phyloP scores from a whole-genome alignment of 1,284 basidiomycete genomes.

The Pseudozyma sp. region DNA sequence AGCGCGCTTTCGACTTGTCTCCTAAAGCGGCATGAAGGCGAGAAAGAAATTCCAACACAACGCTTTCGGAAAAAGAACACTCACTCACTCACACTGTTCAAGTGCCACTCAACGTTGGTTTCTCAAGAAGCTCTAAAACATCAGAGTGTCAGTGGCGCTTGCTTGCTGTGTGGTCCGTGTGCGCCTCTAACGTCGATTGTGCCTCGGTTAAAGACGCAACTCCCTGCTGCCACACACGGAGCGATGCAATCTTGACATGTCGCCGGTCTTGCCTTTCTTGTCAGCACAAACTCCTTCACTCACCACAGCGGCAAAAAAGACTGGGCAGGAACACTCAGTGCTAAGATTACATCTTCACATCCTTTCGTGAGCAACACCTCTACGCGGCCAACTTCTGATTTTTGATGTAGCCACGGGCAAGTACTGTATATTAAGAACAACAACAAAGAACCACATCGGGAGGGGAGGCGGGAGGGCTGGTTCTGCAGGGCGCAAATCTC shows the following conservation, averaged over 20 bases:
- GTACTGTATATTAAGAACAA: too few relatives aligned
- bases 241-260: background rate
- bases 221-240: too few relatives aligned
- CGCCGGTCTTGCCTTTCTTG: background rate
- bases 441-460: too few relatives aligned
- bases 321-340: background rate
- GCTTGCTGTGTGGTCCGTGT: background rate
- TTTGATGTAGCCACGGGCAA: too few relatives aligned
- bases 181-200: background rate
- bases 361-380: background rate
- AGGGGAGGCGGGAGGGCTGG: too few relatives aligned
- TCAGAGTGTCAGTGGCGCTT: conserved; percentile 11
- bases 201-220: too few relatives aligned
- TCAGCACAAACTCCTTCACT: background rate
- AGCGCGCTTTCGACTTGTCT: too few relatives aligned
- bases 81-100: conserved; percentile 6
- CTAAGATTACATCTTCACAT: background rate
- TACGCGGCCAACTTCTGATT: too few relatives aligned
- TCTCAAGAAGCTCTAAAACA: conserved; percentile 12
- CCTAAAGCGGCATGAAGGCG: too few relatives aligned
- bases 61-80: conserved; percentile 16
- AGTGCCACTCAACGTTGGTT: background rate
- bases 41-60: background rate
- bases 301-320: background rate
- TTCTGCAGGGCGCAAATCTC: conserved; percentile 1